Evolutionary conservation across 108 stramenopile species (phyloP), one percentile per base, ranked within the genome.

Genomic region (Schizochytrium sp.): DNA sequence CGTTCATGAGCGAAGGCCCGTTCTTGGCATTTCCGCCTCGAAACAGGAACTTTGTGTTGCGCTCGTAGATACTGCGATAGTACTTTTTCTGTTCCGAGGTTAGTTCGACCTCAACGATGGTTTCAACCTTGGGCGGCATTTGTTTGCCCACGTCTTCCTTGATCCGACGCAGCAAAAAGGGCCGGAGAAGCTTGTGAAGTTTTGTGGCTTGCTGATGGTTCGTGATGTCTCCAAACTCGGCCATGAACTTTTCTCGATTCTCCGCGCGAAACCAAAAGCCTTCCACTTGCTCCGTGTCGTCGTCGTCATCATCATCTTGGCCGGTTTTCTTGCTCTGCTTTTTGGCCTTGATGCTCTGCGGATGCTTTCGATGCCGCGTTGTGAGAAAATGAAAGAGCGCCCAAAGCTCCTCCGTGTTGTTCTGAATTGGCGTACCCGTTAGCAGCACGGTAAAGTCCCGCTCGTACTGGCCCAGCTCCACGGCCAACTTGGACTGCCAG

Each of bases 71-170:
- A 5, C 98, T 98, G 57, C 96, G 97, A 93, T 99, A 99, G 89
- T 95, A 98, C 76, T 96, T 95, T 91, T 98, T 98, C 90, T 99
- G 99, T 57, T 97, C 94, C 2, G 97, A 96, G 58, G 99, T 98
- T 5, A 98, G 94, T 8, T 95, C 92, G 12, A 99, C 98, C 89
- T 98, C 98, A 8, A 99, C 91, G 87, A 99, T 97, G 5, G 97
- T 98, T 88, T 99, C 99, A 87, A 97, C 97, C 92, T 98, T 99
- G 41, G 96, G 96, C 12, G 98, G 99, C 44, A 99, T 91, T 5
- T 95, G 91, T 89, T 98, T 98, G 88, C 97, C 98, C 4, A 99
- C 99, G 72, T 99, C 98, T 87, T 98, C 99, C 91, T 98, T 99
- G 21, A 98, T 96, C 23, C 99, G 96, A 44, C 98, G 95, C 44